Evolutionary conservation across 1,139 yeast genomes (phyloP), one percentile per base, ranked within the genome.

Genomic region (Debaryomycetaceae sp.): DNA sequence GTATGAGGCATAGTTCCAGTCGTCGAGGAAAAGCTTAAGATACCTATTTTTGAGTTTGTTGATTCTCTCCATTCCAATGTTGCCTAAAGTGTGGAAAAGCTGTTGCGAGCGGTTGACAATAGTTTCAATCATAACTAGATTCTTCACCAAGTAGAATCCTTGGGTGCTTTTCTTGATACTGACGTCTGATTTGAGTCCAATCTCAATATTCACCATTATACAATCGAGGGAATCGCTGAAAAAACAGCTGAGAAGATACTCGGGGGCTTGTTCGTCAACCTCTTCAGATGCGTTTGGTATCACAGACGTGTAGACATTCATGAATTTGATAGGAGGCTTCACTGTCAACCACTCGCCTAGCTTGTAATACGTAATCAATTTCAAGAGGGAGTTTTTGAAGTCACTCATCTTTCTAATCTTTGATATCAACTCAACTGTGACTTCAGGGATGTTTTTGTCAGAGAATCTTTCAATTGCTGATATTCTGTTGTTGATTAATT

Each of bases 1-100:
- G 24, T 85, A 76, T 6, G 96, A 90, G 23, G 89, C 83, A 50
- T 76, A 76, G 54, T 87, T 85, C 97, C 97, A 91, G 54, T 85
- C 93, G 22, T 84, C 83, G 48, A 90, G 74, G 60, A 90, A 88
- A 52, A 83, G 69, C 57, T 86, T 87, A 55, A 87, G 69, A 42
- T 86, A 89, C 49, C 90, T 74, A 58, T 87, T 90, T 58, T 85
- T 82, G 52, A 89, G 65, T 54, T 82, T 80, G 41, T 78, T 84
- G 14, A 90, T 62, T 47, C 97, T 68, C 44, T 80, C 85, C 35
- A 72, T 63, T 0, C 97, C 96, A 5, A 72, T 60, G n/a, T 69
- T 62, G 1, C 91, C 90, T 40, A 90, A 64, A 24, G 83, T 73
- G 37, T 68, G 70, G 49, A 69, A 74, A 31, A 87, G 60, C 36